phyloP scores from a whole-genome alignment of 2,329 filamentous ascomycete genomes.

The Chaetomiaceae sp. region DNA sequence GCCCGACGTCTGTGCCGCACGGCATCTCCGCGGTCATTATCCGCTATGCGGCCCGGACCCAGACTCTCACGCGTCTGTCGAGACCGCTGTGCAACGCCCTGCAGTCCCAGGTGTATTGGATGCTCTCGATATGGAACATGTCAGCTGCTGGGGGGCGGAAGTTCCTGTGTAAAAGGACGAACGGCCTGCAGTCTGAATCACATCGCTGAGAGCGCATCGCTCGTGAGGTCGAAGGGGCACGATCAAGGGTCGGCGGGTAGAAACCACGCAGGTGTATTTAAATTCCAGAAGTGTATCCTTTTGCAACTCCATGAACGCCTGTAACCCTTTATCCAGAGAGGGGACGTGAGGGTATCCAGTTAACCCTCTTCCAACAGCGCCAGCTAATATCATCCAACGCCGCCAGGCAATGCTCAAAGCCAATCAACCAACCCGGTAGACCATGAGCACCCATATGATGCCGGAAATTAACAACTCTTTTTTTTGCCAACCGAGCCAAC shows the following conservation, averaged over 20 bases:
- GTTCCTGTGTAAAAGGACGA: too few relatives aligned
- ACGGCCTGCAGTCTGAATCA: too few relatives aligned
- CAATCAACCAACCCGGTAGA: not conserved
- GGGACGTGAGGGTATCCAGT: constrained; percentile 7
- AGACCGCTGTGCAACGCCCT: not conserved
- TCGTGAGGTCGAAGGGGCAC: too few relatives aligned
- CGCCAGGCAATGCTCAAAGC: not conserved
- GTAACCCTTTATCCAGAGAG: not conserved
- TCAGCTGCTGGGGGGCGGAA: too few relatives aligned
- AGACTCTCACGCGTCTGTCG: not conserved
- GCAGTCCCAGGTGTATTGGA: constrained; percentile 1
- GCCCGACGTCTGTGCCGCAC: not conserved
- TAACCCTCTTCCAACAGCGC: not conserved
- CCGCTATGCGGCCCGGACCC: not conserved
- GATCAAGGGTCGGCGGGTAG: too few relatives aligned
- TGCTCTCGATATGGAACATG: not conserved
- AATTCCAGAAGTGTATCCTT: too few relatives aligned
- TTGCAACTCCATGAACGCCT: not conserved
- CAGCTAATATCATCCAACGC: too few relatives aligned
- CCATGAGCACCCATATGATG: not conserved
- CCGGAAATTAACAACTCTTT: too few relatives aligned
- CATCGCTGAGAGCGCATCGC: too few relatives aligned
- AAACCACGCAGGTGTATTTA: too few relatives aligned
- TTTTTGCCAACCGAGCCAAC: too few relatives aligned
- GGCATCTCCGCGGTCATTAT: not conserved